Percentiles rank a stretch among this genome's conserved stretches.
phyloP scores from a whole-genome alignment of 352 stramenopile species.

The Globisporangium solare region DNA sequence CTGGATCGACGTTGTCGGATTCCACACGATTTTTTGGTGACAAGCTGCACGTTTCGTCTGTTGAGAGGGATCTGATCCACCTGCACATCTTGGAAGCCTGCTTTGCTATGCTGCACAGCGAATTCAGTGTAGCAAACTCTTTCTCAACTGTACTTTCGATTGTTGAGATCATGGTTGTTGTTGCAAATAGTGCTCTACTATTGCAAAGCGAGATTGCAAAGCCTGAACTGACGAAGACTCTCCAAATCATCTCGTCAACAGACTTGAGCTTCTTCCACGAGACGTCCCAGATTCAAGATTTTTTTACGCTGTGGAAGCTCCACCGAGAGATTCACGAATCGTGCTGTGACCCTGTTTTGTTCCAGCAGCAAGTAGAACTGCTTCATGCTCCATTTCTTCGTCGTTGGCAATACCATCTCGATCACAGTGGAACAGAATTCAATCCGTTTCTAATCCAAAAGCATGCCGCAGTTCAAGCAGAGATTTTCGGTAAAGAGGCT shows the following conservation, averaged over 20 bases:
- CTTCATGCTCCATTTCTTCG: slow-evolving; percentile 38
- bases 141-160: slow-evolving; percentile 28
- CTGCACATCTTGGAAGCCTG: slow-evolving; percentile 48
- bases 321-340: slow-evolving; percentile 41
- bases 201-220: slow-evolving; percentile 15
- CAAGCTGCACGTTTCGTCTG: slow-evolving; percentile 1
- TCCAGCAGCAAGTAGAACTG: slow-evolving; percentile 17
- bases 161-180: slow-evolving; percentile 46
- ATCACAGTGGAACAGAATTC: slow-evolving; percentile 46
- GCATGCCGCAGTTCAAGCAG: slow-evolving; percentile 39
- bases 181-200: slow-evolving; percentile 40
- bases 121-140: slow-evolving; percentile 19
- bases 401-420: slow-evolving; percentile 40
- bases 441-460: slow-evolving; percentile 69
- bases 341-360: slow-evolving; percentile 33
- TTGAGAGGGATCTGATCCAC: slow-evolving; percentile 32
- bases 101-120: slow-evolving; percentile 30
- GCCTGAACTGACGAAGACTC: slow-evolving; percentile 46
- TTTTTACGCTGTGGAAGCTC: slow-evolving; percentile 55
- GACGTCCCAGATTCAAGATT: slow-evolving; percentile 47
- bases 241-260: slow-evolving; percentile 79
- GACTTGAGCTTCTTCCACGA: slow-evolving; percentile 63
- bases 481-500: slow-evolving; percentile 46
- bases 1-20: slow-evolving; percentile 18
- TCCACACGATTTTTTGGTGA: slow-evolving; percentile 25